A percentile compares a stretch with the other conserved stretches of the same genome.
Conservation (phyloP, 192 early-diverging fungal genomes). For the Backusella westeae region DNA sequence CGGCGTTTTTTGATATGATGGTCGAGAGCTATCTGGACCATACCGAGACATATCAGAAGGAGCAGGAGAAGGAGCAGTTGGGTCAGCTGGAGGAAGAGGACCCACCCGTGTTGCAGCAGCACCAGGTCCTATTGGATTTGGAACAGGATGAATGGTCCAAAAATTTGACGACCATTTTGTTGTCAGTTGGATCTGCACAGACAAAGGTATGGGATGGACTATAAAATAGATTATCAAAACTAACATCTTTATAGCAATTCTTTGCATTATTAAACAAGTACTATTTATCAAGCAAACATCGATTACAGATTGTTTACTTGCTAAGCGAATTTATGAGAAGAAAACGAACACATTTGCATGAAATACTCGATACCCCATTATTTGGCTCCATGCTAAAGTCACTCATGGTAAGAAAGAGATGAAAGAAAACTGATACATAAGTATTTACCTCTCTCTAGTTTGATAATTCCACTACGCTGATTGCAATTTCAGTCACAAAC, state of each 20-base stretch:
- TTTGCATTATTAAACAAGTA: constrained; percentile 47
- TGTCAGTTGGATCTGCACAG: constrained; percentile 25
- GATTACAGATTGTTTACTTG: constrained; percentile 45
- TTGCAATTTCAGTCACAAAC: constrained; percentile 50
- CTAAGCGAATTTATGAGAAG: constrained; percentile 48
- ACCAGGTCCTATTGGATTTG: constrained; percentile 24
- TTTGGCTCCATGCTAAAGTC: constrained; percentile 48
- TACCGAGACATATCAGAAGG: constrained; percentile 5
- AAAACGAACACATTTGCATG: constrained; percentile 50
- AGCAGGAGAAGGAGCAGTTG: constrained; percentile 3
- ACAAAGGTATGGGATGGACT: constrained; percentile 24
- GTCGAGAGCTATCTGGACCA: constrained; percentile 28
- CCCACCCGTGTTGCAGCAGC: constrained; percentile 1
- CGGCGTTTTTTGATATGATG: constrained; percentile 18
- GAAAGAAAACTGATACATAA: background rate
- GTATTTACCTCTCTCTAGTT: constrained; percentile 26
- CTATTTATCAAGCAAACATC: constrained; percentile 45
- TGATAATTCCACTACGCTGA: constrained; percentile 50
- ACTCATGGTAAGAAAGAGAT: constrained; percentile 40
- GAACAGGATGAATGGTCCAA: constrained; percentile 39
- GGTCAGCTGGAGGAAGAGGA: background rate
- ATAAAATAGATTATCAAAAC: too few species aligned
- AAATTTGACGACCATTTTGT: constrained; percentile 27
- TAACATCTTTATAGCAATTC: constrained; percentile 31
- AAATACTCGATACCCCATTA: constrained; percentile 51